Evolutionary conservation across 2,329 filamentous ascomycete genomes (phyloP), one percentile per base, ranked within the genome.

Genomic region (Parastagonospora avenae): DNA sequence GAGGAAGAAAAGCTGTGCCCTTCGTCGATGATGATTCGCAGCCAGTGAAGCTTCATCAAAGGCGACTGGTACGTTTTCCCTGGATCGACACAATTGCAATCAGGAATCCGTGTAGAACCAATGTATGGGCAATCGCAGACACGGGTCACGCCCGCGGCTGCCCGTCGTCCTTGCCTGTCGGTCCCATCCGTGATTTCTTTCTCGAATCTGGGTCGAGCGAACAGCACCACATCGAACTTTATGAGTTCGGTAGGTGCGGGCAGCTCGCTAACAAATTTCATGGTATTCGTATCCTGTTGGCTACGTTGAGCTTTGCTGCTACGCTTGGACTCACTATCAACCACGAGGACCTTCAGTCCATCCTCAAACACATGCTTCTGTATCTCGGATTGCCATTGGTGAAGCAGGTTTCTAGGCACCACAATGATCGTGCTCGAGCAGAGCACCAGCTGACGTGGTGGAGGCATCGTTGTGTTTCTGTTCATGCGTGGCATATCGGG

Each of bases 21-120:
- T 78, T 97, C 93, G 58, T 97, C 93, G 14, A 96, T 88, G 39
- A 97, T 92, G 40, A 95, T 87, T 1, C 93, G 83, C 63, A 96
- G 87, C 82, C 93, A 96, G 61, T 91, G 91, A 3, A 97, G 73
- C 7, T 83, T 74, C 33, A 85, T 85, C 14, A 97, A 73, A 0
- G 88, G 83, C 1, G 85, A 89, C 8, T 81, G 69, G 29, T 85
- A 82, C 50, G 76, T 32, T 55, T 71, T 71, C 4, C 76, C 70
- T 1, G 67, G 59, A 7, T 63, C 67, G 4, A 78, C 64, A 49
- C 77, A 80, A n/a, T 70, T 73, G 56, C 79, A 83, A 50, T 79
- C 72, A 4, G 72, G 67, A 7, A 67, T 70, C 27, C 78, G 66
- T 0, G 76, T 75, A 4, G 74, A 68, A 16, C 79, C 75, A 44